These are phyloP conservation scores for Tricholoma bakamatsutake DNA, from an alignment of 768 basidiomycete genomes.

Conservation along the genomic window DNA sequence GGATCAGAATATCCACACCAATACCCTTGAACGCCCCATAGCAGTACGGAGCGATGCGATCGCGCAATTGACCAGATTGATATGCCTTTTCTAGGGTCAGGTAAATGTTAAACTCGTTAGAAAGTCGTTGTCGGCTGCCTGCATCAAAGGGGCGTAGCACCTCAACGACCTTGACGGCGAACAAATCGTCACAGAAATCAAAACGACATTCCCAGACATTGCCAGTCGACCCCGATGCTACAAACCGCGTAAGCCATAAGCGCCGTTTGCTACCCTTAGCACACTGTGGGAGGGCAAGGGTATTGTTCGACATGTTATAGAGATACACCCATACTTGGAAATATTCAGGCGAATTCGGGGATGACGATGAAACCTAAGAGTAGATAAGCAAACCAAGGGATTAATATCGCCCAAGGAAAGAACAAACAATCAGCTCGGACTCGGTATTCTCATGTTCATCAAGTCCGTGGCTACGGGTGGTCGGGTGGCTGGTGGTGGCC, in stretches of 20 bases:
- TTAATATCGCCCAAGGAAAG: no score
- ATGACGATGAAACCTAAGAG: no score
- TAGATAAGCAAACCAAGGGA: no score
- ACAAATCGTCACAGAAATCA: slow-evolving; percentile 11
- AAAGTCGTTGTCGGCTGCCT: no score
- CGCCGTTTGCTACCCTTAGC: slow-evolving; percentile 5
- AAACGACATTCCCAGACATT: slow-evolving; percentile 7
- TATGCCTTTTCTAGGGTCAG: slow-evolving; percentile 15
- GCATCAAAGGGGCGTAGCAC: slow-evolving; percentile 10
- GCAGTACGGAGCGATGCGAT: slow-evolving; percentile 15
- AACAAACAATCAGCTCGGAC: no score
- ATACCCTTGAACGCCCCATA: no score
- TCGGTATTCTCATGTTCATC: no score
- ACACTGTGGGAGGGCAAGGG: slow-evolving; percentile 11
- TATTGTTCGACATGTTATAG: slow-evolving; percentile 13
- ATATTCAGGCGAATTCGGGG: no score
- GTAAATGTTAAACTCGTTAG: no score
- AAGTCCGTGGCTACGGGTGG: no score
- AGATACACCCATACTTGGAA: no score
- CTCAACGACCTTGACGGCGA: slow-evolving; percentile 14
- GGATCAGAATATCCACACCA: slow-evolving; percentile 13
- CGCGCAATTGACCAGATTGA: slow-evolving; percentile 11
- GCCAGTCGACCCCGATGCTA: background rate
- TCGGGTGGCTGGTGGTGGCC: no score
- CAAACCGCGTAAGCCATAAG: background rate